These are phyloP conservation scores for Pleurotus salmoneostramineus DNA, from an alignment of 768 basidiomycete species.

Conservation along the genomic window DNA sequence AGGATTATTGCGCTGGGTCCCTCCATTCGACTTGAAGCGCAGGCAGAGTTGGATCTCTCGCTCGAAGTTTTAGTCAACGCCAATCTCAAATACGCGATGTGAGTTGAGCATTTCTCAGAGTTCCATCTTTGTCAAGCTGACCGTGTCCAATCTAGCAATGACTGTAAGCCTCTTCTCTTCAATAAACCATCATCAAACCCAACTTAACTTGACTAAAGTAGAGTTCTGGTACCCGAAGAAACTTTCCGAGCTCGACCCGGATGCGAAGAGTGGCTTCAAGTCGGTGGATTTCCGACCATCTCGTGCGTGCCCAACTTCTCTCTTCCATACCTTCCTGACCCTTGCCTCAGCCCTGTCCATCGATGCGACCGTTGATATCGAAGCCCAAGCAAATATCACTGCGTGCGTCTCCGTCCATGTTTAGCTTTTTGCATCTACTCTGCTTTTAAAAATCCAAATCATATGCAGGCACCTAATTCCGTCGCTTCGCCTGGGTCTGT, in stretches of 20 bases:
- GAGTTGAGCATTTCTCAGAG: not conserved
- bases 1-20: not conserved
- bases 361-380: not conserved
- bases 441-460: not conserved
- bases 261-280: not conserved
- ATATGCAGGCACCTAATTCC: not conserved
- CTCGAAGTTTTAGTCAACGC: not conserved
- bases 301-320: not conserved
- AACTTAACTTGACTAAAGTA: no score
- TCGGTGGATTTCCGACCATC: not conserved
- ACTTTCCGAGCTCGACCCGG: not conserved
- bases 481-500: not conserved
- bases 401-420: no score
- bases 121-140: no score
- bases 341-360: not conserved
- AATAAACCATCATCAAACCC: not conserved
- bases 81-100: not conserved
- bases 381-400: not conserved
- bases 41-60: not conserved
- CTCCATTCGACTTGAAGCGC: not conserved
- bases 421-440: no score
- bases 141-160: not conserved
- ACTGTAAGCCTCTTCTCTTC: not conserved
- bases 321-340: no score
- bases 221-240: slow-evolving; percentile 4